Evolutionary conservation across 768 basidiomycete genomes (phyloP), one percentile per base, ranked within the genome.

Genomic region (Amanita subjunquillea): DNA sequence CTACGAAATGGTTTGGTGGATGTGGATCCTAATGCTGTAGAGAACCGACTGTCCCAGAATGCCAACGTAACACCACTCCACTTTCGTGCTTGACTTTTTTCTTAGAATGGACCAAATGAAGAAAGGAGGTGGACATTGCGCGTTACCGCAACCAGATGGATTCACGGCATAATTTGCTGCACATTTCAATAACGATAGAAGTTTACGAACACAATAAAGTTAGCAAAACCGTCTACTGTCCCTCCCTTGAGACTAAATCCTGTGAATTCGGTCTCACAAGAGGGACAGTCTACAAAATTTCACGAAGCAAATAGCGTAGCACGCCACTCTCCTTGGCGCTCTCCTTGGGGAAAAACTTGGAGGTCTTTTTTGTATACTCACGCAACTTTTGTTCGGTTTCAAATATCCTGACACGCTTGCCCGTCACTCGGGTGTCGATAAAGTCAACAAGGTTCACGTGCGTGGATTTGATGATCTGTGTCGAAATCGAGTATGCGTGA

Each of bases 361-460:
- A 1, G 7, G 23, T 20, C 17, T 43, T 22, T 12, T 13, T 13
- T 2, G 52, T 53, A 37, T 53, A 53, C 10, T 15, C 22, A 8
- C 44, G 12, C 2, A 53, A 29, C n/a, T 45, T 2, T 10, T 20
- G 1, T 17, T 47, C n/a, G 4, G 43, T 29, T 13, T n/a, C 13
- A n/a, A 53, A 53, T 15, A 46, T 46, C 6, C 17, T 15, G 20
- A 53, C 22, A n/a, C 37, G 52, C 6, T 30, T 7, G 20, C 52
- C 52, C 7, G 44, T 47, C 4, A 23, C n/a, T 4, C 39, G 44
- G 17, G 29, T 39, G 15, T 45, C 52, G 22, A 53, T 38, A 23
- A 53, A 42, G 20, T 53, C 52, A 7, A 53, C 38, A 3, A 53
- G n/a, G 22, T 47, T 53, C 23, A 53, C 52, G 5, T 53, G 52